Evolutionary conservation across 2,329 filamentous ascomycete species (phyloP), one percentile per base, ranked within the genome.

Genomic region (Penicillium fuscoglaucum): DNA sequence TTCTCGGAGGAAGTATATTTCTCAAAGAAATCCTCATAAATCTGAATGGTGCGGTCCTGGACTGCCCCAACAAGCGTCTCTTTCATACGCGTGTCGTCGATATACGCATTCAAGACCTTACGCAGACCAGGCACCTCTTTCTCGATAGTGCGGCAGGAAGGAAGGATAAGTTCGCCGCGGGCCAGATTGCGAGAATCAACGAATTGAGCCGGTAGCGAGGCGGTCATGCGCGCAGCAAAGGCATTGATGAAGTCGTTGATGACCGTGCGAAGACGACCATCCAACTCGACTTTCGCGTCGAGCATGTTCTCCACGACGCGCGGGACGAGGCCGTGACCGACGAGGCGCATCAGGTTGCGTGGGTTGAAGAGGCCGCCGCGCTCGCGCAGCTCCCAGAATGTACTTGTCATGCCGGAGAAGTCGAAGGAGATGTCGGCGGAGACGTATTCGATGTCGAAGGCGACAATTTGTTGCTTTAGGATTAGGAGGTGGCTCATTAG

Each of bases 401-500:
- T 88, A 62, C 79, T 84, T 6, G 84, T 85, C 13, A 88, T 77
- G 50, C 80, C 82, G n/a, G 84, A 86, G 71, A 89, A 87, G 73
- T 89, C 86, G 70, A 89, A 82, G 15, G 83, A 82, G 48, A 88
- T 79, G 61, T 89, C 86, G 4, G 86, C 85, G 2, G 84, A 83
- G 21, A 87, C 84, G 67, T 84, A 89, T 70, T 89, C 93, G 65
- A 99, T 97, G 77, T 99, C 95, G 61, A 99, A 92, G 10, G 93
- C 93, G 28, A 99, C 87, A 52, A 99, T 90, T 72, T 97, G 91
- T 72, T 97, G 96, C 76, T 98, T 98, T 52, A 99, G 84, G 50
- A 97, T 88, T 50, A 99, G 88, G 2, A 99, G 83, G 72, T 99
- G 96, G 67, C 93, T 95, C 68, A 99, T 88, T 70, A 97, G 87